Percentiles rank a stretch among this genome's conserved stretches.
These are phyloP conservation scores for Rhodocollybia butyracea DNA, from an alignment of 768 basidiomycete species.

Conservation along the genomic window DNA sequence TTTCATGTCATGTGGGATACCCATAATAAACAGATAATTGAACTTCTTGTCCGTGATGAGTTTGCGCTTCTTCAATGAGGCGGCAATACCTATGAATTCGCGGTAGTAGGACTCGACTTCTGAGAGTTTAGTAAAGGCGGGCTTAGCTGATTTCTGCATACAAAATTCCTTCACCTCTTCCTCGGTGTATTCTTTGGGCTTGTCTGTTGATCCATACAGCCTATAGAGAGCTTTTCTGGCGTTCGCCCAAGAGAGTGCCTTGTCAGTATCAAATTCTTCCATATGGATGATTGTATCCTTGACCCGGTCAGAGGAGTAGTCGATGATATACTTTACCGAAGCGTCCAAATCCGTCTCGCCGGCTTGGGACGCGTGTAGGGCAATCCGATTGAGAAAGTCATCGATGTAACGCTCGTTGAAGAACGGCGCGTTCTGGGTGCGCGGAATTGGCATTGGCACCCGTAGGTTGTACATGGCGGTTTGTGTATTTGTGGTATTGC, in stretches of 20 bases:
- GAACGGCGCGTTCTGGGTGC: not conserved
- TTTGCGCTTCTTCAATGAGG: conserved; percentile 4
- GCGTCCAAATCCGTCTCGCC: not conserved
- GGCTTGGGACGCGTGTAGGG: not conserved
- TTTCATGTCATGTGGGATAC: conserved; percentile 9
- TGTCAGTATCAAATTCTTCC: not conserved
- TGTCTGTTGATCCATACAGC: conserved; percentile 1
- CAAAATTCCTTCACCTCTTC: conserved; percentile 9
- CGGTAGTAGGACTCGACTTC: conserved; percentile 11
- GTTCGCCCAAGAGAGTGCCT: not conserved
- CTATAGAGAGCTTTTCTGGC: not conserved
- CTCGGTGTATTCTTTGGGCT: not conserved
- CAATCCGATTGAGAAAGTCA: not conserved
- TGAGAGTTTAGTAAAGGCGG: not conserved
- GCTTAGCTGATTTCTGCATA: conserved; percentile 1
- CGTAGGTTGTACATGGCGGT: not conserved
- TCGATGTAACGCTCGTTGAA: not conserved
- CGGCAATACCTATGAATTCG: conserved; percentile 7
- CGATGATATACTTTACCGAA: conserved; percentile 1
- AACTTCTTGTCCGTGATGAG: not conserved
- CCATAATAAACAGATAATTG: conserved; percentile 11
- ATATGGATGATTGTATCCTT: not conserved
- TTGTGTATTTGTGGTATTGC: too few species aligned
- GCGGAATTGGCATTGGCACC: not conserved
- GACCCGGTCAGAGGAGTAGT: conserved; percentile 2